Conservation (phyloP, 768 basidiomycete species). For the Hydnum rufescens region DNA sequence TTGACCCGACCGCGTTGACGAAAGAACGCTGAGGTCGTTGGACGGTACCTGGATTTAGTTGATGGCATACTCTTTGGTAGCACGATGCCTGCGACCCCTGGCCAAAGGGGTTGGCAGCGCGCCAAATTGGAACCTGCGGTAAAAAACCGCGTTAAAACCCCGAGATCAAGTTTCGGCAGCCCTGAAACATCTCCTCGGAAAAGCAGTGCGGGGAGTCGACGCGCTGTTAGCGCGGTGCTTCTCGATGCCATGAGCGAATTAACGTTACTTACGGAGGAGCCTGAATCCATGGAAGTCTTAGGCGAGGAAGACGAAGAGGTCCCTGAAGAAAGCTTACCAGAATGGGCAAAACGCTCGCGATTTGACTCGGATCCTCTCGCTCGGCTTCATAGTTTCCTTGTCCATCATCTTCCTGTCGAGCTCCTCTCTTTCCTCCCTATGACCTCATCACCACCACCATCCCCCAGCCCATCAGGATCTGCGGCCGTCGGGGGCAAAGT, state of each 20-base stretch:
- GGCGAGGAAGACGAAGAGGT: conserved; percentile 26
- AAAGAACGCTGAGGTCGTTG: conserved; percentile 38
- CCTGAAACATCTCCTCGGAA: neutral
- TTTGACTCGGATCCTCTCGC: conserved; percentile 40
- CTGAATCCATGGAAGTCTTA: conserved; percentile 12
- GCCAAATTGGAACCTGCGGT: conserved; percentile 3
- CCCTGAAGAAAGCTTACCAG: conserved; percentile 54
- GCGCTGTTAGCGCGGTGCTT: conserved; percentile 42
- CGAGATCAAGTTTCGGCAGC: neutral
- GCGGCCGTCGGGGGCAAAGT: neutral
- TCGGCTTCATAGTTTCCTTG: conserved; percentile 43
- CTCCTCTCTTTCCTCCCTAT: conserved; percentile 26
- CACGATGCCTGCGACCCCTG: conserved; percentile 25
- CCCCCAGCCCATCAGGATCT: neutral
- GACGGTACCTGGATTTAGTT: conserved; percentile 51
- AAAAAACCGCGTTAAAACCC: neutral
- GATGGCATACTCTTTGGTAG: conserved; percentile 55
- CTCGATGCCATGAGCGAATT: conserved; percentile 32
- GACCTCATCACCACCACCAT: neutral
- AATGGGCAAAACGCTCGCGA: conserved; percentile 46
- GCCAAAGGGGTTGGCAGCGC: conserved; percentile 14
- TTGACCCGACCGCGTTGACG: conserved; percentile 31
- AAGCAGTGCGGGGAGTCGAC: conserved; percentile 17
- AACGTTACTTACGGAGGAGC: conserved; percentile 23
- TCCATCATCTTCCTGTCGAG: conserved; percentile 35